Evolutionary conservation across 2,329 filamentous ascomycete genomes (phyloP).

Genomic region (Aspergillus calidoustus): DNA sequence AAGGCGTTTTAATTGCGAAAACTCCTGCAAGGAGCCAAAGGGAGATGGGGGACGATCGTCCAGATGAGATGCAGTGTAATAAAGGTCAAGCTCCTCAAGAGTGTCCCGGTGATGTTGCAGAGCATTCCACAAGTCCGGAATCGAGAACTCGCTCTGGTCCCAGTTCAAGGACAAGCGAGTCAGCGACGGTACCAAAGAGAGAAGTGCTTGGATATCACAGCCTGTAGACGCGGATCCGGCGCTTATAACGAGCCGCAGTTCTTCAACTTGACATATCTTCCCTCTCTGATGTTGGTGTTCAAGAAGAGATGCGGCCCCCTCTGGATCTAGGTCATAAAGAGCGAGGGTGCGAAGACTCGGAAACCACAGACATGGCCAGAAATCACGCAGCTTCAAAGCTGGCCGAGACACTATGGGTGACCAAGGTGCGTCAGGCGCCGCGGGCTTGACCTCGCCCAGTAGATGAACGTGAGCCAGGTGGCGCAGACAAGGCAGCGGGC

Average conservation of each 20-base stretch:
- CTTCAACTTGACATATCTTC: not conserved
- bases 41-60: not conserved
- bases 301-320: not conserved
- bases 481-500: not conserved
- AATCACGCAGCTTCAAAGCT: not conserved
- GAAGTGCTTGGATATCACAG: not conserved
- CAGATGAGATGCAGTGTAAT: not conserved
- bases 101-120: not conserved
- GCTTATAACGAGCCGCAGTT: not conserved
- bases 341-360: not conserved
- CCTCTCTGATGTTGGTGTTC: not conserved
- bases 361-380: not conserved
- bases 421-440: not conserved
- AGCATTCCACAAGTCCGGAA: not conserved
- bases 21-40: constrained; percentile 3
- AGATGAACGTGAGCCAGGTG: not conserved
- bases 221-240: not conserved
- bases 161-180: not conserved
- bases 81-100: not conserved
- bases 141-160: not conserved
- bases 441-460: not conserved
- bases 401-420: not conserved
- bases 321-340: not conserved
- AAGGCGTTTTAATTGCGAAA: not conserved
- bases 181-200: not conserved